Conservation (phyloP, 1,139 yeast species). For the Candida glucosophila region DNA sequence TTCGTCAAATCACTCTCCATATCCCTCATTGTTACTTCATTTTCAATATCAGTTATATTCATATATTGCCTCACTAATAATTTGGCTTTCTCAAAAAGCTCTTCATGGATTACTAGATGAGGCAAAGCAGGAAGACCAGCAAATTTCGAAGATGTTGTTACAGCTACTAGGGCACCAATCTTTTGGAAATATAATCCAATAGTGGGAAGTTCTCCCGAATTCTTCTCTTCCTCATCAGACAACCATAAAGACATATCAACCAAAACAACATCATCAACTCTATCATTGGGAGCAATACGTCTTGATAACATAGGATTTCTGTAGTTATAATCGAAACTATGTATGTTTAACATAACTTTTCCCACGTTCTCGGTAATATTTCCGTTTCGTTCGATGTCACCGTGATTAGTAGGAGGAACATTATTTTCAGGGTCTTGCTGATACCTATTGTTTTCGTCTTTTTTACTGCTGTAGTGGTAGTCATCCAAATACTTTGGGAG, state of each 20-base stretch:
- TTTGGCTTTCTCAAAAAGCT: conserved; percentile 32
- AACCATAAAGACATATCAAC: conserved; percentile 18
- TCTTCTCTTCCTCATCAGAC: conserved; percentile 33
- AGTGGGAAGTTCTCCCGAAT: conserved; percentile 38
- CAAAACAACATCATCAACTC: conserved; percentile 23
- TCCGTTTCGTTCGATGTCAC: conserved; percentile 12
- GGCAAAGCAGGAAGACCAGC: conserved; percentile 55
- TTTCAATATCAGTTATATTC: conserved; percentile 30
- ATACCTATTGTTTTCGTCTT: conserved; percentile 14
- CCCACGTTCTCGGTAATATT: conserved; percentile 22
- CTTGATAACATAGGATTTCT: conserved; percentile 12
- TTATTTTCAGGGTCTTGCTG: conserved; percentile 19
- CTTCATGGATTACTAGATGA: conserved; percentile 40
- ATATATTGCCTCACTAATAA: conserved; percentile 28
- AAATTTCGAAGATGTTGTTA: conserved; percentile 67
- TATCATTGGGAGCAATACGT: conserved; percentile 9
- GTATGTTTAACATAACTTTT: conserved; percentile 15
- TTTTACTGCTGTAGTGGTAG: conserved; percentile 20
- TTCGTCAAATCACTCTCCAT: conserved; percentile 27
- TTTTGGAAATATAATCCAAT: conserved; percentile 65
- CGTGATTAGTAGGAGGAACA: conserved; percentile 3
- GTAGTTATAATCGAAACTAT: conserved; percentile 17
- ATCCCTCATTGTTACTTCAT: conserved; percentile 27
- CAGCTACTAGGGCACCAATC: conserved; percentile 58
- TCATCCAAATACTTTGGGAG: conserved; percentile 37